Conservation (phyloP, 371 early-diverging fungal genomes). For the Synchytrium microbalum region DNA sequence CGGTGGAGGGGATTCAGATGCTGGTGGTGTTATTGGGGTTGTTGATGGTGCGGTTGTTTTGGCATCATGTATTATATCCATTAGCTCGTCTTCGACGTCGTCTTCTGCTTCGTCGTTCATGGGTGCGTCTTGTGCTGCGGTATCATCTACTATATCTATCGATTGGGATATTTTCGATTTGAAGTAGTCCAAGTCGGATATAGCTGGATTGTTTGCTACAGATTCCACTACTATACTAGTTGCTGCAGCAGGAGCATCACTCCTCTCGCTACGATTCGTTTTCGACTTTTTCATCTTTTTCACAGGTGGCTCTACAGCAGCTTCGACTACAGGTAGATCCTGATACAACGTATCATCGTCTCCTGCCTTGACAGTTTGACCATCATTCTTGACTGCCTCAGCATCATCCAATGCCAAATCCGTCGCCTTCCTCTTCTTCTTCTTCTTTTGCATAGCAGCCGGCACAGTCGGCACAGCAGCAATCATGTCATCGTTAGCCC, state of each 20-base stretch:
- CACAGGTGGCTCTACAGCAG: background rate
- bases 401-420: slow-evolving; percentile 48
- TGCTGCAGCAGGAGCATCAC: slow-evolving; percentile 20
- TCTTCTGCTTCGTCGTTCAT: slow-evolving; percentile 19
- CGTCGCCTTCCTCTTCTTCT: slow-evolving; percentile 46
- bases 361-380: slow-evolving; percentile 41
- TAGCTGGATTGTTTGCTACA: slow-evolving; percentile 22
- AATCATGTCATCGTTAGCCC: slow-evolving; percentile 83
- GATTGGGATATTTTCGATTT: slow-evolving; percentile 50
- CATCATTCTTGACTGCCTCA: slow-evolving; percentile 22
- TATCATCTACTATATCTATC: slow-evolving; percentile 23
- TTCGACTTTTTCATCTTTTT: slow-evolving; percentile 12
- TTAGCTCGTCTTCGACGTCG: background rate
- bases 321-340: slow-evolving; percentile 40
- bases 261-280: slow-evolving; percentile 16
- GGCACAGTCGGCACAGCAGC: slow-evolving; percentile 42
- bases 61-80: background rate
- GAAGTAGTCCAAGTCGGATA: slow-evolving; percentile 66
- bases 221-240: slow-evolving; percentile 21
- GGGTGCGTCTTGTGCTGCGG: slow-evolving; percentile 6
- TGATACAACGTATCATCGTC: slow-evolving; percentile 64
- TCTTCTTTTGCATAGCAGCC: background rate
- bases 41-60: slow-evolving; percentile 17
- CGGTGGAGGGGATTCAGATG: background rate
- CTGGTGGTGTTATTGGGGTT: slow-evolving; percentile 23